Conservation (phyloP, 441 rosid genomes). For the Jatropha podagrica region DNA sequence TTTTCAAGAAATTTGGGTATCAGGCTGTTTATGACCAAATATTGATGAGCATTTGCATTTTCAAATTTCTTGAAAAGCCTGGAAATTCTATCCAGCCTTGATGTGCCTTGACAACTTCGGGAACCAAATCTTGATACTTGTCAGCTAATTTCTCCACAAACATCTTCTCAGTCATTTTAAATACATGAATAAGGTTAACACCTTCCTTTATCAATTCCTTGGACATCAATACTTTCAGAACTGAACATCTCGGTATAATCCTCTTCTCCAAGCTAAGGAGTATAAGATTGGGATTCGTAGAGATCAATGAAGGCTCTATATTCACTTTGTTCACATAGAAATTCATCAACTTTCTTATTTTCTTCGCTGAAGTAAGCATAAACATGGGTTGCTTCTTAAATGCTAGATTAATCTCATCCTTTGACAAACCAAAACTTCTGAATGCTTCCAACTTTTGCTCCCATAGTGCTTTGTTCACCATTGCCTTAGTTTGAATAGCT, state of each 20-base stretch:
- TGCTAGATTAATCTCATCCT: slow-evolving; percentile 22
- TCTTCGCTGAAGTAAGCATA: slow-evolving; percentile 21
- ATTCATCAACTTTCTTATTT: slow-evolving; percentile 20
- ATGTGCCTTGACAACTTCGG: slow-evolving; percentile 24
- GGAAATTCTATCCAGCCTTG: slow-evolving; percentile 25
- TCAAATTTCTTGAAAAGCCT: slow-evolving; percentile 18
- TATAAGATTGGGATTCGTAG: slow-evolving; percentile 22
- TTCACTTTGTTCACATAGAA: slow-evolving; percentile 21
- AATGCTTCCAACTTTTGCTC: slow-evolving; percentile 24
- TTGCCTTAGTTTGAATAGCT: neutral
- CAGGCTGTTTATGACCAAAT: neutral
- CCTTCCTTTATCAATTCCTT: slow-evolving; percentile 12
- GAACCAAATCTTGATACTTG: slow-evolving; percentile 18
- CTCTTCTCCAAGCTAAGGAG: slow-evolving; percentile 25
- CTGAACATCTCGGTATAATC: slow-evolving; percentile 28
- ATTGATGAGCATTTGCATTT: neutral
- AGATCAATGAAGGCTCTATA: slow-evolving; percentile 13
- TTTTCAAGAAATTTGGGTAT: slow-evolving; percentile 10
- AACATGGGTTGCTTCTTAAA: slow-evolving; percentile 26
- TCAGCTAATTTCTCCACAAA: slow-evolving; percentile 17
- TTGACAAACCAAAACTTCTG: slow-evolving; percentile 25
- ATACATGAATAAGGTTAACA: neutral
- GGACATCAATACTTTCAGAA: slow-evolving; percentile 25
- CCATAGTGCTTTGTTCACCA: slow-evolving; percentile 4
- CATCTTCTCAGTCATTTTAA: slow-evolving; percentile 3